Evolutionary conservation across 169 alveolate species (phyloP).

Genomic region (Cryptosporidium tyzzeri): DNA sequence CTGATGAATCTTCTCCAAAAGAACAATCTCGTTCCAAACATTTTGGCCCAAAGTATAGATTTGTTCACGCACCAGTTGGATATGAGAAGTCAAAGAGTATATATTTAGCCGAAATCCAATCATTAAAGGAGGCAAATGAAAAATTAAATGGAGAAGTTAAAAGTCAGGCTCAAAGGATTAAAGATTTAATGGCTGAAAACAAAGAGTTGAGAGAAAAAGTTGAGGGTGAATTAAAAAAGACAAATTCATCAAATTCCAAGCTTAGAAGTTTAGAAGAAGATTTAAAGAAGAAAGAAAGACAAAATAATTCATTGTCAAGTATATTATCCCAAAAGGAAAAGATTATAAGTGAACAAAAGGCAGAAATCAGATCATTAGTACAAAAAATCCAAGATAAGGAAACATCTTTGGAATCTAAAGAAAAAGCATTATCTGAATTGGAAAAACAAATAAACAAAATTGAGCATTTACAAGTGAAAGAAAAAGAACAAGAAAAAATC

Average conservation of each 20-base stretch:
- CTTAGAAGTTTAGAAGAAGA: not conserved
- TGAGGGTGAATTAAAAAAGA: not conserved
- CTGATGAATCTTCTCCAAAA: conserved; percentile 8
- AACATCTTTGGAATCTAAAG: not conserved
- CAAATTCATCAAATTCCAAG: not conserved
- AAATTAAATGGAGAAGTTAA: conserved; percentile 7
- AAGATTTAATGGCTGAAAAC: not conserved
- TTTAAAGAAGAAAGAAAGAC: conserved; percentile 10
- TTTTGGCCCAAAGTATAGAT: conserved; percentile 12
- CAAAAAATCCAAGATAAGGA: not conserved
- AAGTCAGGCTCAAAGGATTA: not conserved
- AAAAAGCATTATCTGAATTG: not conserved
- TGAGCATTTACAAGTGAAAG: not conserved
- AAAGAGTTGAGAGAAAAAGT: not conserved
- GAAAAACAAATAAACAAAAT: not conserved
- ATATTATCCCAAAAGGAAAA: not conserved
- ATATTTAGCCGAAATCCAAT: conserved; percentile 1
- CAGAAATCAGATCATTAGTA: not conserved
- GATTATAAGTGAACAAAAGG: not conserved
- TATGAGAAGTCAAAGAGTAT: not conserved
- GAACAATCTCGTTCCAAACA: not conserved
- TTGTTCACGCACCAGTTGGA: conserved; percentile 68
- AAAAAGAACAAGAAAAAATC: not conserved
- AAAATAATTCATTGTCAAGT: not conserved
- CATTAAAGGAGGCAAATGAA: conserved; percentile 3